Percentiles rank a stretch among this genome's conserved stretches.
These are phyloP conservation scores for Fusarium zealandicum DNA, from an alignment of 2,329 filamentous ascomycete species.

Conservation along the genomic window DNA sequence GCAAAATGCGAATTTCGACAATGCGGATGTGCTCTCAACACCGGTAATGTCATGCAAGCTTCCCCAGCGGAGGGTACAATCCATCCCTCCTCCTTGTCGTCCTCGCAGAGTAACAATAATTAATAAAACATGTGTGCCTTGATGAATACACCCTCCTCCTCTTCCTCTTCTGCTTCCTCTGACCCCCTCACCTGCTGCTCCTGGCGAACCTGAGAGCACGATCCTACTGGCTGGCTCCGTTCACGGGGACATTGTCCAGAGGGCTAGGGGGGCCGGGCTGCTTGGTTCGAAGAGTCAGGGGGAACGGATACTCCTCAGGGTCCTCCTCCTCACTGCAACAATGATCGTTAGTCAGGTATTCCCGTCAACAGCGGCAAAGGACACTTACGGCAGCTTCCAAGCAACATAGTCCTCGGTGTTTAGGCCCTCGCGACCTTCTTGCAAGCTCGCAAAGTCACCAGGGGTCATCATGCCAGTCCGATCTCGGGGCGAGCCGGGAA, in stretches of 20 bases:
- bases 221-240: conserved; percentile 34
- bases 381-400: conserved; percentile 95
- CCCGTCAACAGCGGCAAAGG: neutral
- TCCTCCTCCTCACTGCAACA: conserved; percentile 87
- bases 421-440: conserved; percentile 91
- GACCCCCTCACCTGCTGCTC: neutral
- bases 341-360: conserved; percentile 26
- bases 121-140: conserved; percentile 25
- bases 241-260: conserved; percentile 36
- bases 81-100: conserved; percentile 2
- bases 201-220: conserved; percentile 5
- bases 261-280: conserved; percentile 45
- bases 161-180: conserved; percentile 13
- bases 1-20: conserved; percentile 28
- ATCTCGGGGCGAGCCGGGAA: conserved; percentile 90
- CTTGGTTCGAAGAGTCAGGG: conserved; percentile 64
- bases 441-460: conserved; percentile 94
- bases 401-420: conserved; percentile 97
- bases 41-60: conserved; percentile 34
- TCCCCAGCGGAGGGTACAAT: conserved; percentile 13
- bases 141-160: conserved; percentile 21
- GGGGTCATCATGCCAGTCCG: conserved; percentile 98
- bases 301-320: conserved; percentile 72
- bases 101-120: conserved; percentile 21
- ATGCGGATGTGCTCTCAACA: conserved; percentile 34